Base-by-base conservation (phyloP, 2,329 filamentous ascomycete genomes). In the Trichophyton equinum region DNA sequence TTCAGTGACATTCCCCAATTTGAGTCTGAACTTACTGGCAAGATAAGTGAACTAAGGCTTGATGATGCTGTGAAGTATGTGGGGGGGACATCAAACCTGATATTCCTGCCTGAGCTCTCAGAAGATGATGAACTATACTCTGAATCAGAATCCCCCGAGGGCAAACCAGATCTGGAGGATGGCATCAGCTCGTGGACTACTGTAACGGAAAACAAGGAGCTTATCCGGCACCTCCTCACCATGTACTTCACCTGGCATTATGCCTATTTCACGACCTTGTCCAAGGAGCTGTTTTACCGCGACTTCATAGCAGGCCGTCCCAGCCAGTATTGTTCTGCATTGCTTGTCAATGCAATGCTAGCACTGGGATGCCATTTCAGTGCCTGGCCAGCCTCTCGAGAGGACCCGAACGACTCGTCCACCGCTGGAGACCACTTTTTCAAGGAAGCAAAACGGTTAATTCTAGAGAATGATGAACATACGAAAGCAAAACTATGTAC, bases 161-260 rank as follows among this genome's bases (percentile, higher is more conserved):
- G 68, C 3, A 79, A 81, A 42, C 74, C 77, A 40, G 78, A 79
- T 61, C 71, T 13, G 74, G 83, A 87, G 58, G 82, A 92, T 63
- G 85, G 90, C 3, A 80, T 94, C 60, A 85, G 84, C 20, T 91
- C 87, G 60, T 99, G 94, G 94, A 95, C 92, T 0, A 83, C 80
- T 15, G 90, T 96, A 53, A 96, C 90, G 1, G 79, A 84, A 58
- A 90, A 96, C 71, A 80, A 85, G 25, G 82, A 87, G 60, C 79
- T 96, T 53, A 85, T 96, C 67, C 82, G 85, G 15, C 92, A 96
- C 73, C 82, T 99, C 18, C 84, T 99, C 70, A 92, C 91, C 69
- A 91, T 97, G 89, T 99, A 99, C 75, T 97, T 97, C 75, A 90
- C 86, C 67, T 97, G 92, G 88, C 94, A 97, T 74, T 97, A 97